Evolutionary conservation across 371 early-diverging fungal genomes (phyloP).

Genomic region (Mucor racemosus): DNA sequence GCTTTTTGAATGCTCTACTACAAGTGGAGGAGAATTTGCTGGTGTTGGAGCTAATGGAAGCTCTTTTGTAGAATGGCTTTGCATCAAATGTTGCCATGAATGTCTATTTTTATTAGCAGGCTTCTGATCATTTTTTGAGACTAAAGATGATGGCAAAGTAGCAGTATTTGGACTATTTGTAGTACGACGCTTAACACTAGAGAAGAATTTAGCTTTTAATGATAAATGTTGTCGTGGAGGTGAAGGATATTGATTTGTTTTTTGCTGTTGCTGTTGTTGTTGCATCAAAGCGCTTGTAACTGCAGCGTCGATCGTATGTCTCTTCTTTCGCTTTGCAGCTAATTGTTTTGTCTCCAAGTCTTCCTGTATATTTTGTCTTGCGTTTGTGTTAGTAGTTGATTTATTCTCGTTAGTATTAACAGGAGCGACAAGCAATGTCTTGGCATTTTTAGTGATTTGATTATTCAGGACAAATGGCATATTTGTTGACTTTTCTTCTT

Average conservation of each 20-base stretch:
- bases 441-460: background rate
- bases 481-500: background rate
- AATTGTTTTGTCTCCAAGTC: background rate
- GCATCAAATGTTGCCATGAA: slow-evolving; percentile 19
- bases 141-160: background rate
- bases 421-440: background rate
- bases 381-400: background rate
- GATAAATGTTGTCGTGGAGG: slow-evolving; percentile 7
- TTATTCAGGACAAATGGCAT: background rate
- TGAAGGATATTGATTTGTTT: background rate
- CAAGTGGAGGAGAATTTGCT: background rate
- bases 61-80: slow-evolving; percentile 5
- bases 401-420: background rate
- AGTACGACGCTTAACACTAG: slow-evolving; percentile 15
- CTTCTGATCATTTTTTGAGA: background rate
- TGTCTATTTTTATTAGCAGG: slow-evolving; percentile 10
- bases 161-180: background rate
- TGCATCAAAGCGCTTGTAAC: slow-evolving; percentile 1
- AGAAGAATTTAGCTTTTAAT: slow-evolving; percentile 18
- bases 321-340: slow-evolving; percentile 1
- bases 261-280: background rate
- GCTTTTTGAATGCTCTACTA: slow-evolving; percentile 22
- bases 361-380: background rate
- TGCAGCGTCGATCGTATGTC: slow-evolving; percentile 15
- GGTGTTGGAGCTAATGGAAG: slow-evolving; percentile 3